phyloP scores from a whole-genome alignment of 208 protist genomes.

The Kentomonas sorsogonicus region DNA sequence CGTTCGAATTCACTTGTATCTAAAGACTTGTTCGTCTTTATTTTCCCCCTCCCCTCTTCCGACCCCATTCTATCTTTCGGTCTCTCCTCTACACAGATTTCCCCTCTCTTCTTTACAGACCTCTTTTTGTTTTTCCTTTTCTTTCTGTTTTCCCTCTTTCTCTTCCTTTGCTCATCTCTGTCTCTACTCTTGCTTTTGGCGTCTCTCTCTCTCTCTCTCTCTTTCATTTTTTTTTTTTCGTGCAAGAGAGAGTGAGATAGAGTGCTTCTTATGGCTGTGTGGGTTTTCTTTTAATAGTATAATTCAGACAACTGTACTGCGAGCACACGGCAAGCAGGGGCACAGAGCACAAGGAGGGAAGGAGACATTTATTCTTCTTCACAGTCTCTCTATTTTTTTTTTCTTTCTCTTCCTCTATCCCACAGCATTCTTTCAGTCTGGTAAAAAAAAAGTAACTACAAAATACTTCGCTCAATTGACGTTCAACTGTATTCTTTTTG shows the following conservation, averaged over 20 bases:
- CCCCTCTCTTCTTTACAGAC: neutral
- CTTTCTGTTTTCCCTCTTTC: neutral
- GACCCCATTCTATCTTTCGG: conserved; percentile 1
- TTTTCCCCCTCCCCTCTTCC: conserved; percentile 1
- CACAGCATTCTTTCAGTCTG: neutral
- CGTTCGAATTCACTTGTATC: conserved; percentile 10
- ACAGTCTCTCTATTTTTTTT: conserved; percentile 3
- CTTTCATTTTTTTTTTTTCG: conserved; percentile 12
- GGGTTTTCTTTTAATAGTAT: neutral
- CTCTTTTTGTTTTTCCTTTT: too few relatives aligned
- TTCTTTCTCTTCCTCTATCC: neutral
- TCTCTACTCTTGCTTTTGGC: conserved; percentile 2
- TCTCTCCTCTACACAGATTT: neutral
- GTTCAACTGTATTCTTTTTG: neutral
- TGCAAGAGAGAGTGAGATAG: too few relatives aligned
- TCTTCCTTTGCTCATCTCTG: neutral
- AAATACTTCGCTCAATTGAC: too few relatives aligned
- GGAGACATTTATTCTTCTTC: conserved; percentile 7
- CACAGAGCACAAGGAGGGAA: too few relatives aligned
- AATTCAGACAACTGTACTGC: too few relatives aligned
- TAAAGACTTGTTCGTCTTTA: too few relatives aligned
- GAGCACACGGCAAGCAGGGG: too few relatives aligned
- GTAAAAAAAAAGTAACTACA: conserved; percentile 1
- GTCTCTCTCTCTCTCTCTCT: neutral
- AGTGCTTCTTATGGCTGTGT: neutral